Evolutionary conservation across 768 basidiomycete species (phyloP).

Genomic region (Trametes cubensis): DNA sequence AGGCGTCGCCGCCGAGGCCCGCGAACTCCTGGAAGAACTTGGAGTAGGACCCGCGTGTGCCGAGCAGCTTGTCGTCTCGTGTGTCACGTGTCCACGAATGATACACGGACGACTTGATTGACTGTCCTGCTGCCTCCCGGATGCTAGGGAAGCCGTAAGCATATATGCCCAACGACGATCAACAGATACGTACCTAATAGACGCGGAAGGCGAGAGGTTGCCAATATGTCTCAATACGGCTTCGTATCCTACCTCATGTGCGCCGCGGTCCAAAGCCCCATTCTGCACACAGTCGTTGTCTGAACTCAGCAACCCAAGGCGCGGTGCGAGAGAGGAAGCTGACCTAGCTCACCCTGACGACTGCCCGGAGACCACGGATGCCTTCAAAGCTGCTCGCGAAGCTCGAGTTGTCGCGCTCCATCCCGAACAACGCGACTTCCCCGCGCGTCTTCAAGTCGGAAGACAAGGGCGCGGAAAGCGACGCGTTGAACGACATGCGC

Average conservation of each 20-base stretch:
- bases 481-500: constrained; percentile 75
- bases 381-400: constrained; percentile 75
- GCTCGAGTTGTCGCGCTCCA: constrained; percentile 78
- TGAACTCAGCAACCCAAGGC: constrained; percentile 21
- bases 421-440: constrained; percentile 69
- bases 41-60: constrained; percentile 62
- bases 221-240: constrained; percentile 76
- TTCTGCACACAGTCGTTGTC: constrained; percentile 28
- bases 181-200: constrained; percentile 65
- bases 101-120: constrained; percentile 80
- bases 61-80: constrained; percentile 67
- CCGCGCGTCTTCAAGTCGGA: constrained; percentile 64
- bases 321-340: constrained; percentile 34
- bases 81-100: constrained; percentile 79
- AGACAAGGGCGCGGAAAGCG: constrained; percentile 60
- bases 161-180: not conserved
- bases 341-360: constrained; percentile 75
- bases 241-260: constrained; percentile 87
- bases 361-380: constrained; percentile 63
- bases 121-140: constrained; percentile 79
- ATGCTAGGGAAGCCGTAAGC: constrained; percentile 52
- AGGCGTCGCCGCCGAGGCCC: constrained; percentile 79
- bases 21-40: constrained; percentile 73
- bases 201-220: constrained; percentile 72
- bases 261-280: constrained; percentile 36